phyloP scores from a whole-genome alignment of 2,329 filamentous ascomycete genomes.

The Calonectria naviculata region DNA sequence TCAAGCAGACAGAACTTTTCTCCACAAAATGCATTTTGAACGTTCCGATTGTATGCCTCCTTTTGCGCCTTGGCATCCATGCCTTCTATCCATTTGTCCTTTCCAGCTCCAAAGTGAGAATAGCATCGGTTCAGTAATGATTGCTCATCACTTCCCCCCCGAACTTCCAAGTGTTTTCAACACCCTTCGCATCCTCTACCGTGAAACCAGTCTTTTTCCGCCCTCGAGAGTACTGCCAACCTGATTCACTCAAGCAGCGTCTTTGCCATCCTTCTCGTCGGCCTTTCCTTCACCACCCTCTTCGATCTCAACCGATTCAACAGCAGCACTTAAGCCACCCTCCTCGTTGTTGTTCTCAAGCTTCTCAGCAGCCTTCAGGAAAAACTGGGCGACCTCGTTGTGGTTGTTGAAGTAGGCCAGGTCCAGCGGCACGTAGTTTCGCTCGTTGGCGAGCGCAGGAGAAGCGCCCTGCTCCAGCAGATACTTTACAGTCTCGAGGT shows the following conservation, averaged over 20 bases:
- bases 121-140: neutral
- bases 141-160: neutral
- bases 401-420: constrained; percentile 78
- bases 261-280: constrained; percentile 34
- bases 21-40: neutral
- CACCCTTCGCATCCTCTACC: neutral
- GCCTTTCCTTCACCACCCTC: constrained; percentile 44
- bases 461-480: constrained; percentile 83
- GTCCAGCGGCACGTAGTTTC: constrained; percentile 84
- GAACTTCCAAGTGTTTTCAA: neutral
- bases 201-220: neutral
- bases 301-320: constrained; percentile 52
- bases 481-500: constrained; percentile 81
- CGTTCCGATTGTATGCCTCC: neutral
- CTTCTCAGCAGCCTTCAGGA: constrained; percentile 59
- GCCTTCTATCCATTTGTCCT: neutral
- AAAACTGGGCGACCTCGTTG: constrained; percentile 72
- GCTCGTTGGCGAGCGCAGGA: constrained; percentile 81
- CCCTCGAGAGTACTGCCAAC: neutral
- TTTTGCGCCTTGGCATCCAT: neutral
- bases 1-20: neutral
- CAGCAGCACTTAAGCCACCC: constrained; percentile 53
- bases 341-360: constrained; percentile 61
- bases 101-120: neutral
- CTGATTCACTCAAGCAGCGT: constrained; percentile 16